Base-by-base conservation (phyloP, 768 basidiomycete genomes). In the Pholiota microspora region DNA sequence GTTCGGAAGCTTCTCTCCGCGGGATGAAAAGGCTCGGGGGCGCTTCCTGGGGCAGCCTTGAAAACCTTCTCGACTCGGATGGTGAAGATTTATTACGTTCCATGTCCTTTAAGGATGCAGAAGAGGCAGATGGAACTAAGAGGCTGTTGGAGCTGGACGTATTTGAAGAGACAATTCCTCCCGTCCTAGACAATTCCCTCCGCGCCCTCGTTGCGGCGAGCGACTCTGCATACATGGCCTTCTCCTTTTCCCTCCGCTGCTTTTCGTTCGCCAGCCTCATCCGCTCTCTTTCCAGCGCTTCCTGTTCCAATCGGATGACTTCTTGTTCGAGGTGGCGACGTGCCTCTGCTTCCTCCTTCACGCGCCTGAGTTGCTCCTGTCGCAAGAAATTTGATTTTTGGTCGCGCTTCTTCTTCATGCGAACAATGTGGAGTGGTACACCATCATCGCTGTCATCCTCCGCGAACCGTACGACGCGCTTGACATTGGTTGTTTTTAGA, bases 371-470 rank as follows among this genome's bases (percentile, higher is more conserved):
- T 58, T 80, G 79, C 61, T 88, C 81, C 66, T 77, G 77, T 42
- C 75, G 78, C 62, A 89, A 72, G 61, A 89, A 87, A 40, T 69
- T 78, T 40, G 83, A 84, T 72, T 87, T 87, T 69, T 88, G 83
- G 67, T 86, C 86, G 40, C 84, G 83, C 61, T 82, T 82, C 74
- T 85, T 85, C 73, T 84, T 85, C 67, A 80, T 79, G 50, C 85
- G 84, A 63, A 88, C 71, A n/a, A 84, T 79, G 63, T 90, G 81
- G 35, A 89, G 71, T 2, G 89, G 89, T 58, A 88, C 74, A 49
- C 75, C 74, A 65, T 90, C 88, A 36, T 88, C 86, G 55, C 83
- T 82, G 62, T 81, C 80, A 61, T 82, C 80, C 59, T 85, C 84
- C 27, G 77, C 82, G 56, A 88, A 87, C 40, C 84, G 79, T 7